These are phyloP conservation scores for Pseudisothecium myosuroides DNA, from an alignment of 225 moss, liverwort and hornwort genomes.

Conservation along the genomic window DNA sequence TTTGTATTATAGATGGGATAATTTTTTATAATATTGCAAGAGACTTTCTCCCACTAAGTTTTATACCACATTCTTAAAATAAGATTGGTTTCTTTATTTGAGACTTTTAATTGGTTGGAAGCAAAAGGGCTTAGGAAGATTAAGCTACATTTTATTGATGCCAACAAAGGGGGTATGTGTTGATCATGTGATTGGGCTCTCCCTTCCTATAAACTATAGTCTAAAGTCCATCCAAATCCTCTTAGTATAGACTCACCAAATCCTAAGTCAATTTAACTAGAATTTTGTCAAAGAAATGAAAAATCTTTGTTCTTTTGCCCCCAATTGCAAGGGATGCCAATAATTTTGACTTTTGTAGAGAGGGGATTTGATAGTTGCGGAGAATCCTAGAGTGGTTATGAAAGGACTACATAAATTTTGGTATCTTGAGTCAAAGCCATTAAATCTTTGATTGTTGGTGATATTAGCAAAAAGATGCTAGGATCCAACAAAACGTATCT, in stretches of 20 bases:
- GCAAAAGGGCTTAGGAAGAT: background rate
- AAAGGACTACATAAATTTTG: background rate
- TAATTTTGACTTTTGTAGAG: background rate
- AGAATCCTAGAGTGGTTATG: background rate
- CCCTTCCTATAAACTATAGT: background rate
- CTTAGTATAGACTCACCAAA: background rate
- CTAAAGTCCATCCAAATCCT: background rate
- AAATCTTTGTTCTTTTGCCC: background rate
- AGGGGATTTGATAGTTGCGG: fast-evolving
- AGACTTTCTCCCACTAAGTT: background rate
- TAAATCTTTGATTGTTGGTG: background rate
- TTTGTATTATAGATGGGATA: background rate
- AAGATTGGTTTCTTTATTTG: background rate
- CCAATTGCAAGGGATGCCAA: background rate
- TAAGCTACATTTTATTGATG: background rate
- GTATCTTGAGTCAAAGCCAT: background rate
- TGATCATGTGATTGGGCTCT: background rate
- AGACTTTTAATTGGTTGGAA: background rate
- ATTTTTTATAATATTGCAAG: background rate
- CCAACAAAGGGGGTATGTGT: background rate
- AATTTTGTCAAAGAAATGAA: background rate
- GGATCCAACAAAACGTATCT: background rate
- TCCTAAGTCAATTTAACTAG: fast-evolving
- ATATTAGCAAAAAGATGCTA: background rate
- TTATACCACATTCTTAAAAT: background rate